Base-by-base conservation (phyloP, 441 rosid species). In the Aquilaria agallochum region DNA sequence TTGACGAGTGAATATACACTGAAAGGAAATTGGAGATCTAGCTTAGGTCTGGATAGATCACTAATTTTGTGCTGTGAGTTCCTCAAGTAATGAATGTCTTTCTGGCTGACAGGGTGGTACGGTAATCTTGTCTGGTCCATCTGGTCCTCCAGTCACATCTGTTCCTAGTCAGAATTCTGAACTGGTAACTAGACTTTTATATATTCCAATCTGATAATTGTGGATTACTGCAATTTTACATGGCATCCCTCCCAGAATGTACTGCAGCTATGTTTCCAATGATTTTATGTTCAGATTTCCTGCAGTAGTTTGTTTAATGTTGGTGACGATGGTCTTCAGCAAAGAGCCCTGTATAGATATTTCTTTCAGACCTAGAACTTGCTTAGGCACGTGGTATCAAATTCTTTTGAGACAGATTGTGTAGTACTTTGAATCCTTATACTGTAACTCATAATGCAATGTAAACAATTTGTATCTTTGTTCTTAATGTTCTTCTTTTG, bases 121-220 rank as follows among this genome's bases (percentile, higher is more conserved):
- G 40, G 91, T 95, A 56, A 77, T 95, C 67, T 85, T 92, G 73
- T 95, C 98, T 57, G 99, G 99, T 74, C 94, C 96, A 63, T 87
- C 99, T 27, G 98, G 97, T 58, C 94, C 94, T 14, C 96, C 99
- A 0, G 82, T 88, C 54, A 84, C 96, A 53, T 68, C 98, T 50
- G 88, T 92, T 59, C 96, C 97, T 49, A 76, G 57, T 74, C 95
- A 90, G 76, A 95, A 82, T 63, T 90, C 98, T 36, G 98, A 92
- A 74, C 76, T 95, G 92, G 99, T 95, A 85, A 33, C 77, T 74
- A 69, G 64, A 50, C 60, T 66, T 50, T 30, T 11, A n/a, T 60
- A 20, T 53, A 31, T 55, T 27, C 31, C 46, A 11, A 31, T 57
- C 56, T 50, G 36, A 46, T 36, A 31, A 36, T 33, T 31, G 53